A percentile compares a stretch with the other conserved stretches of the same genome.
Evolutionary conservation across 176 grass and related monocot species (phyloP).

Genomic region (Cenchrus fungigraminus): DNA sequence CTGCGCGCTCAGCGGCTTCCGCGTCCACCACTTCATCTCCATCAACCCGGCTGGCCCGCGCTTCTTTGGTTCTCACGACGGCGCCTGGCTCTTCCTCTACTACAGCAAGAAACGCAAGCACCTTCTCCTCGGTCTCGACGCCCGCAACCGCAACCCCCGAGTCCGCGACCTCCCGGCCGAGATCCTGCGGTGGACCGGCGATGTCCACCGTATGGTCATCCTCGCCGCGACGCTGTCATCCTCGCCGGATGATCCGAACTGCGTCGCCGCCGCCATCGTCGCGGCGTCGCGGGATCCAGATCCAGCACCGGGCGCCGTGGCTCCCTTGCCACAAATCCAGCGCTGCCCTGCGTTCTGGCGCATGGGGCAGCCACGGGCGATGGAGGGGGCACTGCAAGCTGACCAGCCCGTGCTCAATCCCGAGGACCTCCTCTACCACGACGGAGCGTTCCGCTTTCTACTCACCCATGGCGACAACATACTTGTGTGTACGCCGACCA

Average conservation of each 20-base stretch:
- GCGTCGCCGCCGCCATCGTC: neutral
- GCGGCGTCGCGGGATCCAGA: too few relatives aligned
- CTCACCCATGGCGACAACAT: neutral
- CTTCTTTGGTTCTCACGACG: conserved; percentile 27
- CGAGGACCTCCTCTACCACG: neutral
- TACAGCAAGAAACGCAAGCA: neutral
- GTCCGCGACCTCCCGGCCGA: neutral
- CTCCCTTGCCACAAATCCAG: too few relatives aligned
- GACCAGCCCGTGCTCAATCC: too few relatives aligned
- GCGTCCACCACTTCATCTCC: neutral
- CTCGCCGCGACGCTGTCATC: neutral
- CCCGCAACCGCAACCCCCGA: accelerated
- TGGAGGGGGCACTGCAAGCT: too few relatives aligned
- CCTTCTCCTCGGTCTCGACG: neutral
- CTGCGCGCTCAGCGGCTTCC: neutral
- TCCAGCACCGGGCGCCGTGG: too few relatives aligned
- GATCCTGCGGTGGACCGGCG: neutral
- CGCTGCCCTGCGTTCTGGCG: neutral
- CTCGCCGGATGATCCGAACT: neutral
- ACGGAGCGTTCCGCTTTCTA: neutral
- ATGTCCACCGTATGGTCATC: neutral
- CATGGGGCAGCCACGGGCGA: too few relatives aligned
- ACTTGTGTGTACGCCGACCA: neutral
- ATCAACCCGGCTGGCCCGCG: neutral
- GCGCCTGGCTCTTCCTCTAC: neutral